Evolutionary conservation across 1,139 yeast genomes (phyloP), one percentile per base, ranked within the genome.

Genomic region (Hanseniaspora gamundiae): DNA sequence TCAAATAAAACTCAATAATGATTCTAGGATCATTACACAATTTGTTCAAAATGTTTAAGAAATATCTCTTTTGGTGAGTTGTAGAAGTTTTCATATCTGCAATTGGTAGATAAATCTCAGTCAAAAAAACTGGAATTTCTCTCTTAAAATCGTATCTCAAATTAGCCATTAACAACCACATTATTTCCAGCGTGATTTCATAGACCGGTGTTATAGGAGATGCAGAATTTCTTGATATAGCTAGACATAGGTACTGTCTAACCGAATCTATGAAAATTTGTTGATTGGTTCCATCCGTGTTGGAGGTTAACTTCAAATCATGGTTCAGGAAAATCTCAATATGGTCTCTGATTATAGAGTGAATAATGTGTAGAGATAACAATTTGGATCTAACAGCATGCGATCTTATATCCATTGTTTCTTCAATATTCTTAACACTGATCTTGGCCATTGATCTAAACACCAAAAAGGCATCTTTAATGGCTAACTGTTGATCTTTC

Each of bases 401-500:
- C 2, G 95, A 82, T 58, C 86, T 76, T 82, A 85, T 79, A 60
- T 91, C 97, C 44, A 82, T 64, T 40, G 82, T 87, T 26, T 79
- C 71, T 47, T 86, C 96, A 47, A 79, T 63, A 27, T 80, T 73
- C 59, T 91, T 91, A 42, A 85, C 85, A 2, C 96, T 84, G 20
- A 93, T 71, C 58, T 86, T 86, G 60, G 96, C 85, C 88, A 93
- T 83, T 1, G 96, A 88, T 58, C 99, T 74, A 61, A 91, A 87
- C 5, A 93, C 76, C 51, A 91, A 70, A 57, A 88, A 91, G 0
- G 97, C 97, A 59, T 93, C 99, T 55, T 86, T 88, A 14, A 85
- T 79, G 2, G 73, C 74, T 35, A 80, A 62, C 49, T 86, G 94
- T 51, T 86, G 94, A 51, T 74, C 78, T 44, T 75, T 84, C 2